These are phyloP conservation scores for Vaccinium macrocarpon DNA, from an alignment of 148 eudicot genomes.

Conservation along the genomic window DNA sequence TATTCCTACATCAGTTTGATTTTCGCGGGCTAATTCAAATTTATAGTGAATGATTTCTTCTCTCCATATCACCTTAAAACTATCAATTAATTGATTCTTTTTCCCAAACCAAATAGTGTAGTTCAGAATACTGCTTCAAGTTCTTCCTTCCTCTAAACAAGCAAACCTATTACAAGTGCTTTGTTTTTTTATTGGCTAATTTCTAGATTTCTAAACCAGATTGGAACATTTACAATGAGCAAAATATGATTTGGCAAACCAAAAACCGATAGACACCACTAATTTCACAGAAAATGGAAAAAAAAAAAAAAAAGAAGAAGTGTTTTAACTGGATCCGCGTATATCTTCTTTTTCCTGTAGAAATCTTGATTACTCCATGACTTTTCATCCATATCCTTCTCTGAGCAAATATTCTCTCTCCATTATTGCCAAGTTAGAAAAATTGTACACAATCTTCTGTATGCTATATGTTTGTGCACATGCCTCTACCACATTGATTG, in stretches of 20 bases:
- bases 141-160: not conserved
- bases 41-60: not conserved
- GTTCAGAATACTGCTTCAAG: not conserved
- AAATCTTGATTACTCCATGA: conserved; percentile 34
- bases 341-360: conserved; percentile 32
- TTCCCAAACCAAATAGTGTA: not conserved
- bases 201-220: not conserved
- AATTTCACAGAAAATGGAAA: not conserved
- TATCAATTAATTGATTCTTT: not conserved
- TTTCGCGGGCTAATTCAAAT: not conserved
- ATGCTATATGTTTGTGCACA: conserved; percentile 36
- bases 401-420: conserved; percentile 32
- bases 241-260: not conserved
- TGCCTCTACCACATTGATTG: conserved; percentile 37
- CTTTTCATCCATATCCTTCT: conserved; percentile 34
- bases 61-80: not conserved
- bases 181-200: not conserved
- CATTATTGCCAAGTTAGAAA: conserved; percentile 34
- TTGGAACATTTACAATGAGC: not conserved
- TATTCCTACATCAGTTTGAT: not conserved
- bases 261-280: not conserved
- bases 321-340: not conserved
- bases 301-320: no score
- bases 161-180: not conserved
- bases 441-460: conserved; percentile 32